Base-by-base conservation (phyloP, 2,329 filamentous ascomycete species). In the Fusarium devonianum region DNA sequence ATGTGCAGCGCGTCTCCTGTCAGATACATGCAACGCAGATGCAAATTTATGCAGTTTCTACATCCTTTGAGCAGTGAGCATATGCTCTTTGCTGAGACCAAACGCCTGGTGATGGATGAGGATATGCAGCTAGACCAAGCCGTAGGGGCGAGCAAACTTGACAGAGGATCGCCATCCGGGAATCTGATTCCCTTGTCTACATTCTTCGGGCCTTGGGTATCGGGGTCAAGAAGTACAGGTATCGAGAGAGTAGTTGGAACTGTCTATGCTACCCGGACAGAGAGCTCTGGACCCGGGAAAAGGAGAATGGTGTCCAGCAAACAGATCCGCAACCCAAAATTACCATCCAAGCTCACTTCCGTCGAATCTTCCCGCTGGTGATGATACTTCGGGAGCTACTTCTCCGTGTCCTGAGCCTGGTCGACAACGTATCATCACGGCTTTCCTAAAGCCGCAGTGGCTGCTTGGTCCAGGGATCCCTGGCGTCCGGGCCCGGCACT, bases 321-420 rank as follows among this genome's bases (percentile, higher is more conserved):
- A 55, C 49, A 58, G 34, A 42, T 38, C 54, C 58, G 43, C 40
- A 55, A 58, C 43, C 30, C 40, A 41, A 12, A 25, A 40, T 53
- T 39, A 40, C 49, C 41, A 33, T 33, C 43, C 17, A 58, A 58
- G 58, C 26, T 58, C 49, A 14, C 28, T n/a, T 12, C 32, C 16
- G 28, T 58, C 30, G 36, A 51, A 36, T 41, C 29, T 37, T 58
- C 40, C 55, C 54, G 36, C 12, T 33, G 28, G 35, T 17, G 43
- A 35, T 17, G 35, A 37, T 44, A 14, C 43, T 22, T 11, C 33
- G 54, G 41, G 28, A 32, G 33, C 17, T 30, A 29, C 23, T 40
- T 19, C 36, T 10, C n/a, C 39, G 38, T 34, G 14, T 21, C 23
- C 14, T 8, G 37, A 29, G n/a, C 22, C 35, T n/a, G 23, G 11